A percentile compares a stretch with the other conserved stretches of the same genome.
Evolutionary conservation across 2,329 filamentous ascomycete species (phyloP).

Genomic region (Decorospora gaudefroyi): DNA sequence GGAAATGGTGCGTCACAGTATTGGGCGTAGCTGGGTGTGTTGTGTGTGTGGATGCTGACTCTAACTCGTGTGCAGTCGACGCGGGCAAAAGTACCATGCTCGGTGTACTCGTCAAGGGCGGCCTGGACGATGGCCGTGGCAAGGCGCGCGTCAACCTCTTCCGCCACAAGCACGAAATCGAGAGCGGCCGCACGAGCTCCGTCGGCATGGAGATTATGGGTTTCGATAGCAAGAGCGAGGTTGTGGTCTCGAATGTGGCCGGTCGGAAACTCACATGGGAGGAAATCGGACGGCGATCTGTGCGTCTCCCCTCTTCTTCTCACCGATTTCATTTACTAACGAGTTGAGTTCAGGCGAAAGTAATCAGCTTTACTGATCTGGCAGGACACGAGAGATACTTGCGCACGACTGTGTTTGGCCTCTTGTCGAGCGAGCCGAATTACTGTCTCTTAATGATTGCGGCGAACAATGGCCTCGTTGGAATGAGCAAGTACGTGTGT

Average conservation of each 20-base stretch:
- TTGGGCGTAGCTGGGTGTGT: background rate
- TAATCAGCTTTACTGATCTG: slow-evolving; percentile 94
- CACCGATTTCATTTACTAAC: too few species aligned
- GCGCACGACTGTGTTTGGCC: slow-evolving; percentile 92
- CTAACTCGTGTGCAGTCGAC: slow-evolving; percentile 65
- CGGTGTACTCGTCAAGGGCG: slow-evolving; percentile 92
- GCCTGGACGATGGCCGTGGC: slow-evolving; percentile 90
- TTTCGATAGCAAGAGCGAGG: slow-evolving; percentile 83
- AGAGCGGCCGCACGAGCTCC: slow-evolving; percentile 91
- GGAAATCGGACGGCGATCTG: slow-evolving; percentile 91
- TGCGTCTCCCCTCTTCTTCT: slow-evolving; percentile 35
- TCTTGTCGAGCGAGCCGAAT: slow-evolving; percentile 92
- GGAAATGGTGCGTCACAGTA: slow-evolving; percentile 77
- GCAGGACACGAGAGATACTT: slow-evolving; percentile 95
- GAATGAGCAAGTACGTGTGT: slow-evolving; percentile 83
- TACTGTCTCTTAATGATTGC: slow-evolving; percentile 99
- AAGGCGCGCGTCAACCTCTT: slow-evolving; percentile 95
- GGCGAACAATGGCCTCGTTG: slow-evolving; percentile 93
- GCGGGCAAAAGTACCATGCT: slow-evolving; percentile 96
- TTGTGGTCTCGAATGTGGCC: slow-evolving; percentile 78
- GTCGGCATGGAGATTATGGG: slow-evolving; percentile 98
- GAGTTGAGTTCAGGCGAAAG: too few species aligned
- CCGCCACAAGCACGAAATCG: slow-evolving; percentile 96
- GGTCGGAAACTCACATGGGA: slow-evolving; percentile 93
- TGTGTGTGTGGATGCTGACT: background rate